phyloP scores from a whole-genome alignment of 768 basidiomycete species.

The Collybiopsis luxurians region DNA sequence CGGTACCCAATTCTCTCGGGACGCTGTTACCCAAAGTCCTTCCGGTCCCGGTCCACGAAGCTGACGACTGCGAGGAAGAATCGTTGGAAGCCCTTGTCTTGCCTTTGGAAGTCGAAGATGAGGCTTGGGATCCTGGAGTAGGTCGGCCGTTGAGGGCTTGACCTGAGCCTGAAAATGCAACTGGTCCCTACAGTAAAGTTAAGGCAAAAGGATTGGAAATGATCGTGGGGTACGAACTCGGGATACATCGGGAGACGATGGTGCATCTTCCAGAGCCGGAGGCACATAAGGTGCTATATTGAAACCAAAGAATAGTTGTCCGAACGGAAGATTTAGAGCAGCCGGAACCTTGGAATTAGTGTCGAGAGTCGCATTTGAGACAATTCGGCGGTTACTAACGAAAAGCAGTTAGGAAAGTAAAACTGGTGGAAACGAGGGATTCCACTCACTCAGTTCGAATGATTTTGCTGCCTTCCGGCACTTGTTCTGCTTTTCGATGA shows the following conservation, averaged over 20 bases:
- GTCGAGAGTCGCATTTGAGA: slow-evolving; percentile 79
- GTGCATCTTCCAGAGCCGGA: slow-evolving; percentile 31
- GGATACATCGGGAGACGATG: slow-evolving; percentile 27
- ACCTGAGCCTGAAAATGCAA: slow-evolving; percentile 65
- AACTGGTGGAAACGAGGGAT: not conserved
- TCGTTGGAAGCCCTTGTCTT: slow-evolving; percentile 52
- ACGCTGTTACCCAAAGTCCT: slow-evolving; percentile 46
- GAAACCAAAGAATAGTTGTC: slow-evolving; percentile 97
- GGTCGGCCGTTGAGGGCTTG: slow-evolving; percentile 61
- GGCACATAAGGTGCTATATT: slow-evolving; percentile 70
- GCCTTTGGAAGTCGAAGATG: slow-evolving; percentile 38
- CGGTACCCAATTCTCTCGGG: slow-evolving; percentile 36
- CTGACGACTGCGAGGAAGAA: slow-evolving; percentile 25
- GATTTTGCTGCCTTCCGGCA: slow-evolving; percentile 82
- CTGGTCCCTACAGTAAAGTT: slow-evolving; percentile 29
- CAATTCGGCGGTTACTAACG: slow-evolving; percentile 73
- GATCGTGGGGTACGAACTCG: slow-evolving; percentile 23
- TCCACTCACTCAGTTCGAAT: slow-evolving; percentile 80
- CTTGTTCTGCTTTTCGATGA: slow-evolving; percentile 77
- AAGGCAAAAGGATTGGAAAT: not conserved
- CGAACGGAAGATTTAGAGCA: slow-evolving; percentile 85
- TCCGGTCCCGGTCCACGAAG: slow-evolving; percentile 44
- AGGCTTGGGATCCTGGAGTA: slow-evolving; percentile 17
- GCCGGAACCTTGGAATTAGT: slow-evolving; percentile 81
- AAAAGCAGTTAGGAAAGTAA: slow-evolving; percentile 10